phyloP scores from a whole-genome alignment of 257 asterid genomes.

The Rubia yunnanensis region DNA sequence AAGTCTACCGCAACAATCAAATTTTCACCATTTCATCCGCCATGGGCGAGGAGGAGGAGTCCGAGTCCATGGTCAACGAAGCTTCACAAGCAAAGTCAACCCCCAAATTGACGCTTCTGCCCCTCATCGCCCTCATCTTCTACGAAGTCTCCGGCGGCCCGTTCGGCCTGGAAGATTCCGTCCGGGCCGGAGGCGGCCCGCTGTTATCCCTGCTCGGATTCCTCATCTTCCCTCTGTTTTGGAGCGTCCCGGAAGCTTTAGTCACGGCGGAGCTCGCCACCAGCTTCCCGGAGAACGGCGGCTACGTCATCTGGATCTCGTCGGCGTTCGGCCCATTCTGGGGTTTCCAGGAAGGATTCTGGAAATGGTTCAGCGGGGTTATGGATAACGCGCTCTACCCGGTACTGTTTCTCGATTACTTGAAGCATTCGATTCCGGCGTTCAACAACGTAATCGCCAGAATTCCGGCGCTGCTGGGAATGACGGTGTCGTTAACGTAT shows the following conservation, averaged over 20 bases:
- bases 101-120: constrained; percentile 60
- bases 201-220: constrained; percentile 65
- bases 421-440: constrained; percentile 66
- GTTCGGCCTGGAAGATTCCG: constrained; percentile 88
- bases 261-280: constrained; percentile 81
- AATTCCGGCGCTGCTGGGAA: constrained; percentile 60
- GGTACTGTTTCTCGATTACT: constrained; percentile 77
- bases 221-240: constrained; percentile 65
- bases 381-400: constrained; percentile 96
- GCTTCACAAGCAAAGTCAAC: constrained; percentile 13
- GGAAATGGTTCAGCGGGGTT: constrained; percentile 96
- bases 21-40: too few species aligned
- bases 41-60: neutral
- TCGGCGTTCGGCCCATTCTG: constrained; percentile 78
- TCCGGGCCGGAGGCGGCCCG: constrained; percentile 70
- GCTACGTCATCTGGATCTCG: constrained; percentile 78
- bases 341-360: constrained; percentile 83
- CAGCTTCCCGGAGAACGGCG: constrained; percentile 75
- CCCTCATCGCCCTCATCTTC: constrained; percentile 74
- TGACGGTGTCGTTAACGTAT: constrained; percentile 53
- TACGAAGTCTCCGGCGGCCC: constrained; percentile 95
- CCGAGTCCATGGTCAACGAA: neutral
- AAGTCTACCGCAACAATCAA: too few species aligned
- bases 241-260: constrained; percentile 90
- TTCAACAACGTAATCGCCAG: constrained; percentile 39